Evolutionary conservation across 1,139 yeast genomes (phyloP), one percentile per base, ranked within the genome.

Genomic region (Saccharomyces hybrid): DNA sequence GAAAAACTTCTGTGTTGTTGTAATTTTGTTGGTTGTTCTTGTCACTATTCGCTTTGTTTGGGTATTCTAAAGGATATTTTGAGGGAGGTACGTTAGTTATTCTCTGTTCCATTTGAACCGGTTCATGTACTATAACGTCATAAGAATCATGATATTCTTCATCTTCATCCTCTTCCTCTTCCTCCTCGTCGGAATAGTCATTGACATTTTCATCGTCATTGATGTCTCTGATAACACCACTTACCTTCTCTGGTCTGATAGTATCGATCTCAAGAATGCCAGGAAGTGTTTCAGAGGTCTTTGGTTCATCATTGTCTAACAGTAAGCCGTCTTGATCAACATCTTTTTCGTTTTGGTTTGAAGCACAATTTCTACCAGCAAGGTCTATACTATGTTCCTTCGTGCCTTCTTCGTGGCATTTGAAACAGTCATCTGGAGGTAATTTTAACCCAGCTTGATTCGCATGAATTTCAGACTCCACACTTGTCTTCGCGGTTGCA

Each of bases 401-500:
- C 9, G 42, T 16, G 4, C 11, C 6, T 31, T 31, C 34, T 31
- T 31, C 16, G 6, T 31, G 34, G 5, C 5, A 9, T 2, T 16
- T 6, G 0, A n/a, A 1, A 38, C 9, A 13, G 2, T 38, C 13
- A 9, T 16, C 42, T 38, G 8, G 25, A 1, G 42, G 42, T 4
- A 16, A 3, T 16, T 38, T 16, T 25, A 16, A 6, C 5, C 13
- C 42, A 8, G 8, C 9, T 5, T 38, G 42, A 38, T 16, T 30
- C 65, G 57, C 2, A 75, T 75, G 49, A 71, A 61, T 68, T 7
- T 38, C 42, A 11, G 42, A 38, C 25, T 38, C 42, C 13, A 38
- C 42, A 16, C 42, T 38, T 38, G 42, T 38, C 42, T 38, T 38
- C 9, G 42, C 42, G 4, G 42, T 38, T 5, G 42, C 42, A 13